These are phyloP conservation scores for Ceriops tagal DNA, from an alignment of 345 rosid species.

Conservation along the genomic window DNA sequence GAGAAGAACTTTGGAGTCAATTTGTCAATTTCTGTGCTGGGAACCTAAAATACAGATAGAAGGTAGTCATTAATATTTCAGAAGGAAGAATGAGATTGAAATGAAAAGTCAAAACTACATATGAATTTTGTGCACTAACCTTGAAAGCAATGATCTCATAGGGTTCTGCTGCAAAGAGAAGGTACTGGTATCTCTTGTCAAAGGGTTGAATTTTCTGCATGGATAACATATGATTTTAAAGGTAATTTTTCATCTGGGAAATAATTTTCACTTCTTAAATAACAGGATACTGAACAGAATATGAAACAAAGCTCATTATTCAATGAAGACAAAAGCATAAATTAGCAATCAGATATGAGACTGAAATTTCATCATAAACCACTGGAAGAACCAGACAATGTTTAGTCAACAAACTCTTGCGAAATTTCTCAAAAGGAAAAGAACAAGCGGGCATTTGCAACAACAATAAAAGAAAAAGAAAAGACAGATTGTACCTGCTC, in stretches of 20 bases:
- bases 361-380: background rate
- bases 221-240: background rate
- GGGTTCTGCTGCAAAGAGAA: conserved; percentile 93
- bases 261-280: background rate
- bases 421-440: no score
- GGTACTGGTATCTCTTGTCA: conserved; percentile 90
- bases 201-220: conserved; percentile 75
- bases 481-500: conserved; percentile 61
- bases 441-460: background rate
- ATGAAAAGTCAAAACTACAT: background rate
- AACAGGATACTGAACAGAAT: background rate
- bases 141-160: conserved; percentile 88
- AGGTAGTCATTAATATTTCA: background rate
- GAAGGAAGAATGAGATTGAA: background rate
- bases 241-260: background rate
- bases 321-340: background rate
- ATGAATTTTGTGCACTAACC: no score
- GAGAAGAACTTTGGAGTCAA: conserved; percentile 96
- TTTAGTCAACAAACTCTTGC: no score
- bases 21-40: conserved; percentile 96
- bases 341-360: no score
- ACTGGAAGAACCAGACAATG: background rate
- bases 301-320: background rate
- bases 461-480: background rate
- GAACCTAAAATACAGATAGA: conserved; percentile 55